Percentiles rank a stretch among this genome's conserved stretches.
Evolutionary conservation across 2,329 filamentous ascomycete species (phyloP).

Genomic region (Colletotrichum sp.): DNA sequence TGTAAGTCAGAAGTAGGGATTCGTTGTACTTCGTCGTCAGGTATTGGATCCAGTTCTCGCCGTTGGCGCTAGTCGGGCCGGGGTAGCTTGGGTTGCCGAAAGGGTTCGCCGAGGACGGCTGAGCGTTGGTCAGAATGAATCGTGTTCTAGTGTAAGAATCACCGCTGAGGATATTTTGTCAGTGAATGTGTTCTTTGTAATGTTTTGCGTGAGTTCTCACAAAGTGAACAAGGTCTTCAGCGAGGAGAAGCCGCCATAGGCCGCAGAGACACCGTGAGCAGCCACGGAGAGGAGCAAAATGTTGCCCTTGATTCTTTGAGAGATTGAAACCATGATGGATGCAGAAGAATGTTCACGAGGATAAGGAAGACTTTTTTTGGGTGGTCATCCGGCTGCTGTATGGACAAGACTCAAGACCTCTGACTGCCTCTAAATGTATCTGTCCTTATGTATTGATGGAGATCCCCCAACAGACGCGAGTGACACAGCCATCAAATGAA

Average conservation of each 20-base stretch:
- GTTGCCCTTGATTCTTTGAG: neutral
- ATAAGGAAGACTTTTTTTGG: neutral
- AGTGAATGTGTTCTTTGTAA: accelerated
- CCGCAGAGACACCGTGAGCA: neutral
- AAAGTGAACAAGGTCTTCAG: neutral
- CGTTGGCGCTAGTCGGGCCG: slow-evolving; percentile 44
- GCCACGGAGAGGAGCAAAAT: neutral
- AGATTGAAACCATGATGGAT: neutral
- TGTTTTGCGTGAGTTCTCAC: neutral
- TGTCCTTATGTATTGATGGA: neutral
- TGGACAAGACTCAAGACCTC: neutral
- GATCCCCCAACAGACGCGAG: neutral
- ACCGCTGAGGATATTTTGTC: slow-evolving; percentile 45
- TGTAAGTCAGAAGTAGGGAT: neutral
- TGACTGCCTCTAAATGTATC: neutral
- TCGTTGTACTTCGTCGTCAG: slow-evolving; percentile 38
- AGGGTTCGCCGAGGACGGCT: slow-evolving; percentile 30
- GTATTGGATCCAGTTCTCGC: slow-evolving; percentile 60
- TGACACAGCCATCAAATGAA: neutral
- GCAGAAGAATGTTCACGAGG: neutral
- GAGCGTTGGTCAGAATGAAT: slow-evolving; percentile 44
- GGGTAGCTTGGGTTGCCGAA: slow-evolving; percentile 54
- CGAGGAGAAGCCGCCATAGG: neutral
- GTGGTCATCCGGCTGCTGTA: neutral
- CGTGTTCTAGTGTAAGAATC: slow-evolving; percentile 41